These are phyloP conservation scores for Cyberlindnera amylophila DNA, from an alignment of 805 yeast species.

Conservation along the genomic window DNA sequence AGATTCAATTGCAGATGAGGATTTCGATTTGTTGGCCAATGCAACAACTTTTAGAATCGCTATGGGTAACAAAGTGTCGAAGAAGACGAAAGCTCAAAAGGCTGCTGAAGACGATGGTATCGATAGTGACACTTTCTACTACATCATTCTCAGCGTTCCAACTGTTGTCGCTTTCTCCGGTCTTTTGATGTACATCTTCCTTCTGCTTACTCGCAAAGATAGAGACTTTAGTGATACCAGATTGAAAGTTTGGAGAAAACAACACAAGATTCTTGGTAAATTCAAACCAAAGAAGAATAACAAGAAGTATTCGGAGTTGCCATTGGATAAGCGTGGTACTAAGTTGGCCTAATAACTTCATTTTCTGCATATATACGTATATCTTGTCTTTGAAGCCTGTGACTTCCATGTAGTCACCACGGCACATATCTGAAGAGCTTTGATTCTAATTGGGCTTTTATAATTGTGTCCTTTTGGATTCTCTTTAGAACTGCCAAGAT, in stretches of 20 bases:
- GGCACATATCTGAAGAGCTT: no score
- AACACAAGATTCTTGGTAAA: conserved; percentile 38
- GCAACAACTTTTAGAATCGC: conserved; percentile 47
- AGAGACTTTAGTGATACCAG: conserved; percentile 48
- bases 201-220: conserved; percentile 50
- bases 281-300: conserved; percentile 35
- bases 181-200: conserved; percentile 61
- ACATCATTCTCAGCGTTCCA: conserved; percentile 66
- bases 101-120: conserved; percentile 43
- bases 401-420: no score
- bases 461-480: background rate
- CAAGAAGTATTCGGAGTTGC: conserved; percentile 39
- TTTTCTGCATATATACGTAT: no score
- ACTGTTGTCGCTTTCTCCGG: conserved; percentile 58
- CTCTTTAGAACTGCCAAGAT: conserved; percentile 2
- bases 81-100: conserved; percentile 39
- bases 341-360: background rate
- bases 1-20: conserved; percentile 58
- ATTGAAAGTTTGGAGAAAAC: conserved; percentile 31
- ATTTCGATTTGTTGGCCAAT: conserved; percentile 50
- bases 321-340: conserved; percentile 25
- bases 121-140: conserved; percentile 47
- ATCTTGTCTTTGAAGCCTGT: no score
- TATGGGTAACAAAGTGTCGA: conserved; percentile 38
- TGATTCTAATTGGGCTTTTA: no score